Base-by-base conservation (phyloP, 2,329 filamentous ascomycete genomes). In the Corinectria fuckeliana region DNA sequence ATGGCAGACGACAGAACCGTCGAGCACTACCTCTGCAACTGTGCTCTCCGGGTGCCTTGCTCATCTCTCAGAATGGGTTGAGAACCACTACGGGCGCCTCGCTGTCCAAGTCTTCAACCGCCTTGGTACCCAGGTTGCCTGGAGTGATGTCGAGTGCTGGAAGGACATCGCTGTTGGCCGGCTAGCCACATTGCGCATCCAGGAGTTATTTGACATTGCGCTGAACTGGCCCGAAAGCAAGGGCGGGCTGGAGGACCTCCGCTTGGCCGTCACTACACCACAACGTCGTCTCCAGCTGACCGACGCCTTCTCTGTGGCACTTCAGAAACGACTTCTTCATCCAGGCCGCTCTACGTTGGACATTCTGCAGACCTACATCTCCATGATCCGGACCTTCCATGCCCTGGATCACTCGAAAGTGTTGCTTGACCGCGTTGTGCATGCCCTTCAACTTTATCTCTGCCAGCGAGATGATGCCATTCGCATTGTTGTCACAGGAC, bases 141-240 rank as follows among this genome's bases (percentile, higher is more conserved):
- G 82, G 75, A 74, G 77, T 14, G 83, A 91, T 60, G 80, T 90
- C 39, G 83, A 88, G 63, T 86, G 85, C 62, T 92, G 89, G 85
- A 89, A 89, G 70, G 86, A 90, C 38, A 88, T 90, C 67, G 89
- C 88, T 14, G 75, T 91, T 42, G 85, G 85, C 3, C 84, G 88
- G 42, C 81, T 94, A 14, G 91, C 90, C 2, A 82, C 85, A 16
- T 79, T 91, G 47, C 84, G 91, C 41, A 91, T 90, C 44, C 81
- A 84, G 7, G 88, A 92, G 69, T 79, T 95, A 9, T 94, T 93
- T 69, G 90, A 93, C 69, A 93, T 94, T 70, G 88, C 93, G 44
- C 82, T 91, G 57, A 81, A 84, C 56, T 95, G 91, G 91, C 90
- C 91, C 4, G 76, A 82, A 32, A 92, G 89, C 65, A 81, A 84